phyloP scores from a whole-genome alignment of 1,284 basidiomycete genomes.

The Fistulinella cinereoalba region DNA sequence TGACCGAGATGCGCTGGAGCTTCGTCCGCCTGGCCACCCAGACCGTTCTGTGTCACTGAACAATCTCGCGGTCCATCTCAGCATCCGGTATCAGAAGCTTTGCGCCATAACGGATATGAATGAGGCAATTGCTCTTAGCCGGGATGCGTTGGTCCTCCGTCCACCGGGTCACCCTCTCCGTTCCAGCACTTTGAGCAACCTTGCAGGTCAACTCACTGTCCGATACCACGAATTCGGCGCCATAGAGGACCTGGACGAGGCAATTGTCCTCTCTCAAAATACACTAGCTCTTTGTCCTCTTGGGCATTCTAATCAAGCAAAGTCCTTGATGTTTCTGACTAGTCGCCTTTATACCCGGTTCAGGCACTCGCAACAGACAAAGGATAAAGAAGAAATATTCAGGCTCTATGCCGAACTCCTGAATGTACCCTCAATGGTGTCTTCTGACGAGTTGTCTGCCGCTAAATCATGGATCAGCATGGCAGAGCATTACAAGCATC shows the following conservation, averaged over 20 bases:
- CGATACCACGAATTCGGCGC: not conserved
- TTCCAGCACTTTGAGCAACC: not conserved
- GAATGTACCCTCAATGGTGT: not conserved
- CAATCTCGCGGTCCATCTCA: not conserved
- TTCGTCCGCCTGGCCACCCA: not conserved
- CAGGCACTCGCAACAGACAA: not conserved
- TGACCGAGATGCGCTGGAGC: not conserved
- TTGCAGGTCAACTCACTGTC: not conserved
- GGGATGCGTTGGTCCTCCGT: not conserved
- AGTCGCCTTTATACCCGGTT: not conserved
- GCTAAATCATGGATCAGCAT: not conserved
- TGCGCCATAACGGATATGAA: not conserved
- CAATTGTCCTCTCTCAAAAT: not conserved
- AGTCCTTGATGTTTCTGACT: not conserved
- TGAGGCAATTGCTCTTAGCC: not conserved
- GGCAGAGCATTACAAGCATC: not conserved
- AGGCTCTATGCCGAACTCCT: conserved; percentile 15
- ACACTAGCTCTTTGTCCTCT: not conserved
- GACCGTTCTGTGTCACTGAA: not conserved
- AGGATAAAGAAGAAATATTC: not conserved
- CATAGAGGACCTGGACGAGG: not conserved
- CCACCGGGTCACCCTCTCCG: not conserved
- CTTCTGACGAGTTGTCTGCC: not conserved
- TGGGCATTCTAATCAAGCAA: not conserved
- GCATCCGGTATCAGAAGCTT: too few species aligned